Base-by-base conservation (phyloP, 495 filamentous ascomycete species). In the Xylaria flabelliformis region DNA sequence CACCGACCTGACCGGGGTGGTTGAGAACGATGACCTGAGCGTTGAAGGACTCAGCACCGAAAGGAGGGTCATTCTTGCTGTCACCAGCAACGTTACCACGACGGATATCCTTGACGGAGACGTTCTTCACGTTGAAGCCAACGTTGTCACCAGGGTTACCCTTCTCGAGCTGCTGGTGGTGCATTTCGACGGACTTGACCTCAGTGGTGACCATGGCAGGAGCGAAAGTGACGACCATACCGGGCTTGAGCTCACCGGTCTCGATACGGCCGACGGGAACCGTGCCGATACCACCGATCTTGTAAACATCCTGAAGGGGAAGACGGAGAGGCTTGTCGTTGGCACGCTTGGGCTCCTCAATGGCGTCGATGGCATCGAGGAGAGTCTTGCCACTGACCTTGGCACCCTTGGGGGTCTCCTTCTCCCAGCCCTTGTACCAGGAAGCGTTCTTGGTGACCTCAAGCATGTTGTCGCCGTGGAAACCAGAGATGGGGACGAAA, bases 91-190 rank as follows among this genome's bases (percentile, higher is more conserved):
- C 97, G 90, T 98, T 99, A 84, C 96, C 96, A 95, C 96, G 96
- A 86, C 96, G 96, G 82, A 99, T 97, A 85, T 99, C 96, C 93
- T 99, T 99, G 88, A 99, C 97, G 83, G 96, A 98, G 80, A 99
- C 96, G 96, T 99, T 99, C 95, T 98, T 97, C 88, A 99, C 97
- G 92, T 99, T 99, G 94, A 99, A 99, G 79, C 96, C 96, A 82
- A 99, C 96, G 88, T 99, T 99, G 91, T 99, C 96, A 88, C 96
- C 96, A 77, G 96, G 97, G 75, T 94, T 80, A 93, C 96, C 96
- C 89, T 97, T 93, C 80, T 86, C 82, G 82, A 99, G 94, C 91
- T 97, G 95, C 88, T 98, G 95, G 93, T 99, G 96, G 90, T 98
- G 95, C 96, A 99, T 99, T 89, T 99, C 96, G 80, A 99, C 96